Evolutionary conservation across 768 basidiomycete genomes (phyloP).

Genomic region (Mycena crocata): DNA sequence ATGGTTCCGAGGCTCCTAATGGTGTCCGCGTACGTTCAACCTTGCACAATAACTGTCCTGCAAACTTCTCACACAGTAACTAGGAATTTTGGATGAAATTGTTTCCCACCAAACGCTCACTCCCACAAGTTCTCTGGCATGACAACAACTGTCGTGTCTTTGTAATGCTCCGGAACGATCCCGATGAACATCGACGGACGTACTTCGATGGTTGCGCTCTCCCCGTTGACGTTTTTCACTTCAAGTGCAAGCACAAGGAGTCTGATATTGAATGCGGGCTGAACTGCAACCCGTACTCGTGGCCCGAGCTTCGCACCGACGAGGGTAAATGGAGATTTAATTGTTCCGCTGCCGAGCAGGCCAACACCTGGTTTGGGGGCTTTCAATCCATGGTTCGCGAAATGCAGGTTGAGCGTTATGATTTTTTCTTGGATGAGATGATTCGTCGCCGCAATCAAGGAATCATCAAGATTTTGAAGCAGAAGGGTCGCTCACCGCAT

Average conservation of each 20-base stretch:
- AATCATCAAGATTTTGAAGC: constrained; percentile 14
- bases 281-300: constrained; percentile 48
- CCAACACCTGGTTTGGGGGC: constrained; percentile 57
- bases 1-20: not conserved
- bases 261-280: not conserved
- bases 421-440: constrained; percentile 56
- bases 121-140: not conserved
- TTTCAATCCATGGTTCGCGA: constrained; percentile 48
- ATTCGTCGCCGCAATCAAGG: constrained; percentile 43
- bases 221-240: not conserved
- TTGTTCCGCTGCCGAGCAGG: constrained; percentile 52
- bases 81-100: not conserved
- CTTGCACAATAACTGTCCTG: not conserved
- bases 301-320: constrained; percentile 46
- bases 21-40: not conserved
- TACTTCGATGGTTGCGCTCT: not conserved
- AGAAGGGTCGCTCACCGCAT: not conserved
- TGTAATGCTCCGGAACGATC: not conserved
- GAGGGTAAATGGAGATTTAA: constrained; percentile 55
- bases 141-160: constrained; percentile 7
- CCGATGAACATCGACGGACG: not conserved
- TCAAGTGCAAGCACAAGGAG: constrained; percentile 16
- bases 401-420: constrained; percentile 45
- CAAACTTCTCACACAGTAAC: not conserved
- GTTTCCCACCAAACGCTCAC: not conserved